Percentiles rank a stretch among this genome's conserved stretches.
These are phyloP conservation scores for Bruguiera parviflora DNA, from an alignment of 345 rosid genomes.

Conservation along the genomic window DNA sequence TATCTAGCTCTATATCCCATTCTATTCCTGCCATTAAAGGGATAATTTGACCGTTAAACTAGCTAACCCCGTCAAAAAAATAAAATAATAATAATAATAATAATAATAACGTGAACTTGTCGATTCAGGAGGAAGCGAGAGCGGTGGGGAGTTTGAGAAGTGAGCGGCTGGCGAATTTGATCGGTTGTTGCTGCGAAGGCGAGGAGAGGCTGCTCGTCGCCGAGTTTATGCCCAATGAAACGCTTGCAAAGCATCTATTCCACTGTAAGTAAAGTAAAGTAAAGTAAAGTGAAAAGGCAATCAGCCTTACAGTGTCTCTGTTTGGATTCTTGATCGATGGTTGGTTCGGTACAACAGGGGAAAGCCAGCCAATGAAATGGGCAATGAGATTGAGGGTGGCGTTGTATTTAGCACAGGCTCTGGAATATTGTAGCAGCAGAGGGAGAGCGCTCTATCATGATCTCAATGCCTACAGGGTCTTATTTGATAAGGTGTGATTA, in stretches of 20 bases:
- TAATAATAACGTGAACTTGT: background rate
- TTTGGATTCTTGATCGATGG: background rate
- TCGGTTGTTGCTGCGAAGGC: slow-evolving; percentile 81
- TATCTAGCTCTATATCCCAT: background rate
- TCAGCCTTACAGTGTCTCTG: too few relatives aligned
- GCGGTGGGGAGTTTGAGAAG: slow-evolving; percentile 72
- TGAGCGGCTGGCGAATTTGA: slow-evolving; percentile 67
- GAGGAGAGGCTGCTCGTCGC: slow-evolving; percentile 79
- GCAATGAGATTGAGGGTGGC: slow-evolving; percentile 95
- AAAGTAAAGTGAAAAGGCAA: too few relatives aligned
- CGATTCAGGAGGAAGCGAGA: slow-evolving; percentile 72
- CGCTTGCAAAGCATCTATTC: slow-evolving; percentile 84
- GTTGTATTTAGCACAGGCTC: slow-evolving; percentile 79
- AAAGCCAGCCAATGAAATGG: slow-evolving; percentile 95
- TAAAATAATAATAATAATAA: too few relatives aligned
- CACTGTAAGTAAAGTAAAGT: slow-evolving; percentile 48
- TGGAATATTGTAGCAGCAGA: slow-evolving; percentile 80
- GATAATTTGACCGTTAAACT: background rate
- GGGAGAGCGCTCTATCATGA: slow-evolving; percentile 96
- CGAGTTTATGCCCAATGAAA: slow-evolving; percentile 84
- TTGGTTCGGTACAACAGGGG: slow-evolving; percentile 54
- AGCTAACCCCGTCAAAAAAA: too few relatives aligned
- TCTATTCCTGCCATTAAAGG: background rate
- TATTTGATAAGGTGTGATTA: slow-evolving; percentile 72
- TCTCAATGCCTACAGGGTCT: slow-evolving; percentile 89